Conservation (phyloP, 108 stramenopile genomes). For the Epithemia pelagica region DNA sequence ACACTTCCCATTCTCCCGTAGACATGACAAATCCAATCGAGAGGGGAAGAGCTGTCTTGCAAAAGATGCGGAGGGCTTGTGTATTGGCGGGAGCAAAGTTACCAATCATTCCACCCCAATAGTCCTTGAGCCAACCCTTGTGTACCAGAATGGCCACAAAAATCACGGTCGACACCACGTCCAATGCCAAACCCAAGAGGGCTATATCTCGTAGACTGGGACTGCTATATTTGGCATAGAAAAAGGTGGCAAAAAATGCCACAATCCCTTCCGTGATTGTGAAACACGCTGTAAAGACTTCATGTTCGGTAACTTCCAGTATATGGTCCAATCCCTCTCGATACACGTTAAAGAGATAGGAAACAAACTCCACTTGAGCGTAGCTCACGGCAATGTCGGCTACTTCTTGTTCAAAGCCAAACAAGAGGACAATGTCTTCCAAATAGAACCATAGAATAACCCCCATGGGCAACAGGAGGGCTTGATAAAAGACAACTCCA, state of each 20-base stretch:
- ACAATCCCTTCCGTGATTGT: not conserved
- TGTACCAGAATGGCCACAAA: not conserved
- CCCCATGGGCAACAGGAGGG: slow-evolving; percentile 21
- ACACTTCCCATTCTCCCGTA: slow-evolving; percentile 39
- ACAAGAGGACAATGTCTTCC: slow-evolving; percentile 28
- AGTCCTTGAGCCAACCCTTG: slow-evolving; percentile 1
- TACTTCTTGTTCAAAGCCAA: slow-evolving; percentile 7
- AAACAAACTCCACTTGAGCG: slow-evolving; percentile 2
- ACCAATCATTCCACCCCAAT: not conserved
- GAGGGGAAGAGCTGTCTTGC: slow-evolving; percentile 49
- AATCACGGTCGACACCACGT: not conserved
- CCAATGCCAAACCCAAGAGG: not conserved
- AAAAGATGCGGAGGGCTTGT: not conserved
- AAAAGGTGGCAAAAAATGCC: not conserved
- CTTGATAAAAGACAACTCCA: slow-evolving; percentile 25
- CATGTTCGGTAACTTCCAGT: slow-evolving; percentile 42
- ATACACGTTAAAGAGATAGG: slow-evolving; percentile 21
- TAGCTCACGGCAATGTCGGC: slow-evolving; percentile 10
- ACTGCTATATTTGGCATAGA: not conserved
- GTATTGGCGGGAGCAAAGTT: not conserved
- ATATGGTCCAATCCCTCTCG: slow-evolving; percentile 27
- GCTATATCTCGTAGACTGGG: not conserved
- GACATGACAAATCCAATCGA: slow-evolving; percentile 37
- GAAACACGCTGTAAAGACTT: slow-evolving; percentile 5
- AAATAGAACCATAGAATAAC: slow-evolving; percentile 34